These are phyloP conservation scores for Crassisporium funariophilum DNA, from an alignment of 768 basidiomycete genomes.

Conservation along the genomic window DNA sequence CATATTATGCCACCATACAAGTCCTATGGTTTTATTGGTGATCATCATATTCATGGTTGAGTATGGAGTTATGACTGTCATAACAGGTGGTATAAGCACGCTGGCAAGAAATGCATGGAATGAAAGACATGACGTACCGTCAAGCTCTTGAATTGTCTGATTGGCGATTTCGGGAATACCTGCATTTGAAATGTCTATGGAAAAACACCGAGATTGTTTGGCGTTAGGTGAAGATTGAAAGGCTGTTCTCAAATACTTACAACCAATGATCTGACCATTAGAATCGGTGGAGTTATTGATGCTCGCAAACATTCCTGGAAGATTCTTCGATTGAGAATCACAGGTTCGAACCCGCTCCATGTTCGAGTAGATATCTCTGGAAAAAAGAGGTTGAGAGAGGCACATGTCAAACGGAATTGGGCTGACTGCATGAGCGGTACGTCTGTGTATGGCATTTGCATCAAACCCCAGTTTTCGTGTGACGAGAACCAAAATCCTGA, in stretches of 20 bases:
- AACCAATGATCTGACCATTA: conserved; percentile 25
- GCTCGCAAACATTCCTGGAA: conserved; percentile 26
- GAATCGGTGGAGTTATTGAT: conserved; percentile 26
- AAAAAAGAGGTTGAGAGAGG: background rate
- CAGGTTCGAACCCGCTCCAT: conserved; percentile 25
- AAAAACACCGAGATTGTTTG: background rate
- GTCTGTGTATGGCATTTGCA: conserved; percentile 25
- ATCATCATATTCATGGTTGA: conserved; percentile 26
- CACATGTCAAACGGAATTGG: background rate
- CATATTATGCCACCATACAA: conserved; percentile 27
- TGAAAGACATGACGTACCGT: conserved; percentile 9
- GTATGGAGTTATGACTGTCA: conserved; percentile 24
- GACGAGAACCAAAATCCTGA: conserved; percentile 27
- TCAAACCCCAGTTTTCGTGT: conserved; percentile 28
- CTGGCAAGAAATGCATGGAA: no score
- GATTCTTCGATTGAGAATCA: conserved; percentile 17
- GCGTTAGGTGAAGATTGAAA: background rate
- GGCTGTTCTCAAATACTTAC: conserved; percentile 4
- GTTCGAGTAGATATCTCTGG: conserved; percentile 20
- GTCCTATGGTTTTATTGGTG: conserved; percentile 21
- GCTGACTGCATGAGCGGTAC: conserved; percentile 20
- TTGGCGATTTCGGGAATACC: conserved; percentile 25
- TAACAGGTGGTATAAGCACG: background rate
- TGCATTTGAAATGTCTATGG: conserved; percentile 25
- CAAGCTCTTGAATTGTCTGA: conserved; percentile 25